phyloP scores from a whole-genome alignment of 495 filamentous ascomycete species.

The Parathielavia appendiculata region DNA sequence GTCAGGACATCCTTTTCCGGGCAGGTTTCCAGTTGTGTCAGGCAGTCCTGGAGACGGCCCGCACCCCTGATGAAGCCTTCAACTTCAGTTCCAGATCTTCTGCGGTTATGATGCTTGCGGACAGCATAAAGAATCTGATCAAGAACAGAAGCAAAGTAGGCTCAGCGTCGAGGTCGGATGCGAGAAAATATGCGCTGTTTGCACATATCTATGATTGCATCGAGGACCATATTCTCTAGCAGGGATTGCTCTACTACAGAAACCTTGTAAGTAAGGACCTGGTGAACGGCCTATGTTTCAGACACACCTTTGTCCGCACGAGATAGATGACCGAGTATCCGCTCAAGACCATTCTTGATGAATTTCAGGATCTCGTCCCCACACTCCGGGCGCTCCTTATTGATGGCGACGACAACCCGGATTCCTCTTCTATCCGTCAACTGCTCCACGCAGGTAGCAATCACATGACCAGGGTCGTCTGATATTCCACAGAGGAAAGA shows the following conservation, averaged over 20 bases:
- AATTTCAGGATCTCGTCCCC: slow-evolving; percentile 19
- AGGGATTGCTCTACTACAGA: not conserved
- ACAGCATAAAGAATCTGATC: slow-evolving; percentile 6
- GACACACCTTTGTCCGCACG: slow-evolving; percentile 16
- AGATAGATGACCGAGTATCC: slow-evolving; percentile 28
- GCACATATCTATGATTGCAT: slow-evolving; percentile 36
- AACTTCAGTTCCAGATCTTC: not conserved
- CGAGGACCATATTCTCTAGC: slow-evolving; percentile 29
- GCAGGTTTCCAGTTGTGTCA: slow-evolving; percentile 2
- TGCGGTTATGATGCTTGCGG: not conserved
- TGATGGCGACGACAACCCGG: slow-evolving; percentile 38
- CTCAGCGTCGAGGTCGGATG: slow-evolving; percentile 17
- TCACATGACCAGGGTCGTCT: slow-evolving; percentile 32
- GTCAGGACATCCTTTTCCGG: not conserved
- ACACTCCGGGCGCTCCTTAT: slow-evolving; percentile 19
- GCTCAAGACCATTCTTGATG: slow-evolving; percentile 30
- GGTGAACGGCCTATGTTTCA: slow-evolving; percentile 1
- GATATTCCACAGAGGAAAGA: slow-evolving; percentile 37
- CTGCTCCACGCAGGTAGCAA: slow-evolving; percentile 40
- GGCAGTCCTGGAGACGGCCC: not conserved
- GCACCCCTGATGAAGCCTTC: slow-evolving; percentile 1
- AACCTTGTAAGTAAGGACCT: not conserved
- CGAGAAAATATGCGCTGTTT: slow-evolving; percentile 30
- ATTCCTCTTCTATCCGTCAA: slow-evolving; percentile 13
- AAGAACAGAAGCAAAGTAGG: slow-evolving; percentile 4